Conservation (phyloP, 2,329 filamentous ascomycete genomes). For the Penicillium sp. region DNA sequence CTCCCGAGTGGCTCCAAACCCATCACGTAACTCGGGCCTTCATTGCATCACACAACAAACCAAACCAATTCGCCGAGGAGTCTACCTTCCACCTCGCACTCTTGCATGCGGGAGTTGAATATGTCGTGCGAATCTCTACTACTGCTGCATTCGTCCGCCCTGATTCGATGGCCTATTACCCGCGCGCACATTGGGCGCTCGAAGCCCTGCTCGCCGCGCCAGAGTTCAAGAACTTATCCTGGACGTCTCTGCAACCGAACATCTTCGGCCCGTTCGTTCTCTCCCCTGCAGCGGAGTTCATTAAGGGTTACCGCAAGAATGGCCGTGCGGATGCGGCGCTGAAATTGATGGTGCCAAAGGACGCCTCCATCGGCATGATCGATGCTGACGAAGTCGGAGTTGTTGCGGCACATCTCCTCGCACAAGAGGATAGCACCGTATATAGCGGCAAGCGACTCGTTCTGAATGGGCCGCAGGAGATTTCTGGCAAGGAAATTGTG, state of each 20-base stretch:
- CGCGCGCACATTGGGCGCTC: constrained; percentile 48
- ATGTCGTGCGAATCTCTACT: constrained; percentile 51
- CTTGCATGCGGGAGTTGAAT: constrained; percentile 42
- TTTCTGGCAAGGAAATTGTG: constrained; percentile 43
- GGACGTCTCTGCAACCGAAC: constrained; percentile 49
- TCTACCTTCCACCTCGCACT: constrained; percentile 43
- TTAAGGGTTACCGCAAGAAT: constrained; percentile 41
- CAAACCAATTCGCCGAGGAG: constrained; percentile 48
- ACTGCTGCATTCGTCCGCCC: constrained; percentile 43
- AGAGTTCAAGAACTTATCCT: constrained; percentile 42
- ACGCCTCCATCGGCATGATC: constrained; percentile 38
- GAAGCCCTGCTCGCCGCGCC: constrained; percentile 43
- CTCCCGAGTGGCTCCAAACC: constrained; percentile 46
- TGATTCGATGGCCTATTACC: constrained; percentile 42
- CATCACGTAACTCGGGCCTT: constrained; percentile 44
- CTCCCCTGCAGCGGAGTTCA: constrained; percentile 29
- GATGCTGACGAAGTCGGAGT: constrained; percentile 41
- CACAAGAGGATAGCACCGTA: constrained; percentile 30
- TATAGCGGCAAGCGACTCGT: constrained; percentile 44
- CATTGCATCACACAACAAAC: constrained; percentile 45
- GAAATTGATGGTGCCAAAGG: constrained; percentile 31
- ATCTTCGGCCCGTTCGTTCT: constrained; percentile 34
- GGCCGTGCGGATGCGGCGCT: constrained; percentile 20
- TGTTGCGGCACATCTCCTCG: constrained; percentile 43
- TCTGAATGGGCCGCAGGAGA: constrained; percentile 47